Conservation (phyloP, 352 stramenopile species). For the Thalassiosira hispida region DNA sequence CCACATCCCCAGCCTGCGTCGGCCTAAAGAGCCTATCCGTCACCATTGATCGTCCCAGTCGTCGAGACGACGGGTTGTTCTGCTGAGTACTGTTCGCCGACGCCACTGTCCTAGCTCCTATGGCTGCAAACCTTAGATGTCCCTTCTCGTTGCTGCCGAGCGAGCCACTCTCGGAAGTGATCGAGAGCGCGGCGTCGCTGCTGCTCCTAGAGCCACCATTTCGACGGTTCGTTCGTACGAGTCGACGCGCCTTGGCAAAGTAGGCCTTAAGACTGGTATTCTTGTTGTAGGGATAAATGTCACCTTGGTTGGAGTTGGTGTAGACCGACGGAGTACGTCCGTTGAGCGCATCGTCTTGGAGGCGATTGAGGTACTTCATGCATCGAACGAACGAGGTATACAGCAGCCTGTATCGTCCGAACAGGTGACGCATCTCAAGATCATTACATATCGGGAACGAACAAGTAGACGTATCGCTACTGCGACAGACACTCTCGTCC, state of each 20-base stretch:
- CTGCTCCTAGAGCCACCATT: conserved; percentile 27
- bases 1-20: conserved; percentile 52
- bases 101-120: not conserved
- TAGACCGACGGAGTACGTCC: conserved; percentile 56
- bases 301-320: conserved; percentile 25
- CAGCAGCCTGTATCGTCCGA: conserved; percentile 71
- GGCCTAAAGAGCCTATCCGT: conserved; percentile 70
- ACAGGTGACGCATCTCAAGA: conserved; percentile 51
- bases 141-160: not conserved
- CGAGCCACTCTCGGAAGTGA: conserved; percentile 26
- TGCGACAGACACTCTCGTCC: conserved; percentile 42
- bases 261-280: conserved; percentile 74
- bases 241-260: conserved; percentile 50
- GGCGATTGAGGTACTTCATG: conserved; percentile 74
- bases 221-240: conserved; percentile 25
- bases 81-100: conserved; percentile 1
- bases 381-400: conserved; percentile 80
- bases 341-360: conserved; percentile 70
- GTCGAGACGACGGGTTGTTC: conserved; percentile 6
- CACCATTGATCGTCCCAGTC: conserved; percentile 65
- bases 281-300: conserved; percentile 40
- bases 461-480: conserved; percentile 44
- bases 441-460: conserved; percentile 51
- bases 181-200: conserved; percentile 16
- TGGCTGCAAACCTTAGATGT: not conserved